Conservation (phyloP, 345 rosid species). For the Eucalyptus tenuipes region DNA sequence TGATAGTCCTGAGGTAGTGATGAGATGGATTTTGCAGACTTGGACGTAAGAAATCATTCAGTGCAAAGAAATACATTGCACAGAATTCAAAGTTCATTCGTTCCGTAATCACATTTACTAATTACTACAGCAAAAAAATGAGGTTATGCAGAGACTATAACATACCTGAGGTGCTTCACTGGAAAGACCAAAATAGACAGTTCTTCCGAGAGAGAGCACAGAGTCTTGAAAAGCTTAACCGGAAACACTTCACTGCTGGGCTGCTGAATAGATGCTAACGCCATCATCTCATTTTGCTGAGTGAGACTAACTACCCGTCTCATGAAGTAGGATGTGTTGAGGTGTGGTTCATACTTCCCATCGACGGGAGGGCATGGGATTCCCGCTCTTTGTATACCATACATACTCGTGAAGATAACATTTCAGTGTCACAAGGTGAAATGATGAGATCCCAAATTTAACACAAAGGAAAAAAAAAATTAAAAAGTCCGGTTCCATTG, state of each 20-base stretch:
- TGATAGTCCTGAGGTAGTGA: conserved; percentile 39
- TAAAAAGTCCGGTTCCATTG: neutral
- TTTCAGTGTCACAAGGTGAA: neutral
- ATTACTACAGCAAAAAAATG: neutral
- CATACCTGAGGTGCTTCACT: conserved; percentile 18
- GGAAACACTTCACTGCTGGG: conserved; percentile 26
- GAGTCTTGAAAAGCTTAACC: conserved; percentile 18
- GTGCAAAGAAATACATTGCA: conserved; percentile 27
- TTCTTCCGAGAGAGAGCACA: conserved; percentile 33
- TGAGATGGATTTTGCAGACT: conserved; percentile 30
- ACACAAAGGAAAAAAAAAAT: neutral
- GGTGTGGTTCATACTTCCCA: too few species aligned
- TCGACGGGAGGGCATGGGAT: too few species aligned
- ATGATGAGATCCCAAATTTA: neutral
- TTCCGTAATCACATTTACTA: neutral
- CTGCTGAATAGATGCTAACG: conserved; percentile 38
- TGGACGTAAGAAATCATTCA: conserved; percentile 34
- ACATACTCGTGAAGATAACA: neutral
- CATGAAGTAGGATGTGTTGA: conserved; percentile 21
- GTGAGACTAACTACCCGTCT: conserved; percentile 17
- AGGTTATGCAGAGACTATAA: neutral
- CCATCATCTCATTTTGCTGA: conserved; percentile 3
- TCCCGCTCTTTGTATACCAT: neutral
- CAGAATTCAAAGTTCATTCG: neutral
- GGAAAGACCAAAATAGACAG: conserved; percentile 37